Evolutionary conservation across 805 yeast species (phyloP).

Genomic region (Saturnispora sekii): DNA sequence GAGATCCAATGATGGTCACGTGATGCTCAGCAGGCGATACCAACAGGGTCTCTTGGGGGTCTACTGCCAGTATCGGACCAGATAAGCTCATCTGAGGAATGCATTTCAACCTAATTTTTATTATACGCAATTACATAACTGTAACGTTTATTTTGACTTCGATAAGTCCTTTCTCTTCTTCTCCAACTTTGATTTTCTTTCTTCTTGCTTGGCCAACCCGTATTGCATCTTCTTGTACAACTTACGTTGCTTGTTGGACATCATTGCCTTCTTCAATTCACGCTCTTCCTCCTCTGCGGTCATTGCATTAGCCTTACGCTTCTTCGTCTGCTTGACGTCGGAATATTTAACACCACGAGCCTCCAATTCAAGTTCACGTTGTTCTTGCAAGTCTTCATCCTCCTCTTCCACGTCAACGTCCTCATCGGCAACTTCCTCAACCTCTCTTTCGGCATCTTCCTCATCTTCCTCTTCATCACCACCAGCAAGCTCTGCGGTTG

Average conservation of each 20-base stretch:
- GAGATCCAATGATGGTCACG: no score
- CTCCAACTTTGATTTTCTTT: slow-evolving; percentile 56
- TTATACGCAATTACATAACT: no score
- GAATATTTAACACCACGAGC: slow-evolving; percentile 78
- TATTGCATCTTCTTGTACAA: slow-evolving; percentile 92
- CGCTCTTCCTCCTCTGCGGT: slow-evolving; percentile 48
- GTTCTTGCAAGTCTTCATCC: slow-evolving; percentile 41
- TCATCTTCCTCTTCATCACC: slow-evolving; percentile 34
- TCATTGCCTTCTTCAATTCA: slow-evolving; percentile 89
- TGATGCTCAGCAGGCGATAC: no score
- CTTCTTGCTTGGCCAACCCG: slow-evolving; percentile 75
- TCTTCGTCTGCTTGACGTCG: slow-evolving; percentile 32
- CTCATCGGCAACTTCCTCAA: slow-evolving; percentile 41
- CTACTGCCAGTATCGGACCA: no score
- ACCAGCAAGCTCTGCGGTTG: slow-evolving; percentile 43
- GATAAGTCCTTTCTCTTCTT: slow-evolving; percentile 40
- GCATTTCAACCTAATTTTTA: no score
- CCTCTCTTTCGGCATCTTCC: slow-evolving; percentile 40
- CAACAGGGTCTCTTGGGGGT: no score
- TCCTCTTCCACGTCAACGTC: slow-evolving; percentile 44
- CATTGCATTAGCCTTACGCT: slow-evolving; percentile 31
- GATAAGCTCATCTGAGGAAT: no score
- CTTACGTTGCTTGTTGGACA: slow-evolving; percentile 93
- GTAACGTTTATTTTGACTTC: background rate
- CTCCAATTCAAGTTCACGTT: slow-evolving; percentile 83